Conservation (phyloP, 2,329 filamentous ascomycete genomes). For the Diaporthe citrichinensis region DNA sequence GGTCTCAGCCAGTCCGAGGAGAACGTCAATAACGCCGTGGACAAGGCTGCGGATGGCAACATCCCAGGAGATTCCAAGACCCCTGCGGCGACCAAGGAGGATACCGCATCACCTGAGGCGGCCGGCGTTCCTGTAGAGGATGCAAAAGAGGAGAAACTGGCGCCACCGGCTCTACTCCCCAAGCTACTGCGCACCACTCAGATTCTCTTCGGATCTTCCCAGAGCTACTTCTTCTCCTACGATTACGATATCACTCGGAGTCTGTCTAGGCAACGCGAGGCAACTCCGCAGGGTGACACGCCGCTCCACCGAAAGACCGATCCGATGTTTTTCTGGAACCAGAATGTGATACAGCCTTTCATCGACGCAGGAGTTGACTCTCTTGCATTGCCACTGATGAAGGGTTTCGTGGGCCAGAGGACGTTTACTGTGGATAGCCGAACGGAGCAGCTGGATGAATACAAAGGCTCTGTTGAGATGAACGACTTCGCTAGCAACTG, state of each 20-base stretch:
- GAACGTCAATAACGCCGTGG: slow-evolving; percentile 51
- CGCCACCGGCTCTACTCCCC: slow-evolving; percentile 71
- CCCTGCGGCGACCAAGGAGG: slow-evolving; percentile 36
- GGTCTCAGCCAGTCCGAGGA: slow-evolving; percentile 70
- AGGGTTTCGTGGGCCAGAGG: slow-evolving; percentile 93
- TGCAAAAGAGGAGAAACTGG: slow-evolving; percentile 41
- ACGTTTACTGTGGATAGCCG: slow-evolving; percentile 80
- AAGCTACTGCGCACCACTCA: slow-evolving; percentile 88
- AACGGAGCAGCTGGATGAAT: slow-evolving; percentile 67
- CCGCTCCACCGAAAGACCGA: slow-evolving; percentile 83
- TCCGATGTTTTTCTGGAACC: slow-evolving; percentile 92
- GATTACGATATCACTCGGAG: slow-evolving; percentile 90
- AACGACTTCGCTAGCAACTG: slow-evolving; percentile 46
- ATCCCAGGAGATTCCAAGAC: slow-evolving; percentile 24
- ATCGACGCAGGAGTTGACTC: slow-evolving; percentile 79
- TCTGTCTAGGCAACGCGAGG: slow-evolving; percentile 58
- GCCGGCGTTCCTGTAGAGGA: slow-evolving; percentile 39
- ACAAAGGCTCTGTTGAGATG: slow-evolving; percentile 60
- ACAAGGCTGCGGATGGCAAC: slow-evolving; percentile 51
- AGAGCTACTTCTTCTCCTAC: slow-evolving; percentile 96
- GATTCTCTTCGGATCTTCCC: slow-evolving; percentile 84
- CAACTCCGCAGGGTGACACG: slow-evolving; percentile 71
- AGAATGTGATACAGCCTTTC: slow-evolving; percentile 80
- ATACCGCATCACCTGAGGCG: slow-evolving; percentile 37
- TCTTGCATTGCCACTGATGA: slow-evolving; percentile 86